Percentiles rank a stretch among this genome's conserved stretches.
These are phyloP conservation scores for Castanea mollissima DNA, from an alignment of 306 rosid genomes.

Conservation along the genomic window DNA sequence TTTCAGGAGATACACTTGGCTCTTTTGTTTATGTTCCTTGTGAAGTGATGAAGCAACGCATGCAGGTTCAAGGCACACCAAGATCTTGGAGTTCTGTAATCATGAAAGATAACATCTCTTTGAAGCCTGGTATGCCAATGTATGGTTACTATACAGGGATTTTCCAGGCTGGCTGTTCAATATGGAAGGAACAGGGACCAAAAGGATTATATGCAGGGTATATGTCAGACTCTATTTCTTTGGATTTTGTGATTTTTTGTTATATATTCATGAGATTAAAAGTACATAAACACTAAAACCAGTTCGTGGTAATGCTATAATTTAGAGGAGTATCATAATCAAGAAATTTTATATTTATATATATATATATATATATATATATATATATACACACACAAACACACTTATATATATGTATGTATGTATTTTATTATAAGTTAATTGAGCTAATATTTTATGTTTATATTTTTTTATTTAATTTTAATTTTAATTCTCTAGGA, in stretches of 20 bases:
- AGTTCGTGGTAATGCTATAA: background rate
- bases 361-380: no score
- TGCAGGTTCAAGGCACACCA: conserved; percentile 90
- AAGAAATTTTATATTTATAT: background rate
- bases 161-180: conserved; percentile 79
- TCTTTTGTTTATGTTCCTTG: conserved; percentile 95
- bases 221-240: conserved; percentile 14
- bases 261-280: background rate
- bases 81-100: conserved; percentile 62
- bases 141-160: conserved; percentile 82
- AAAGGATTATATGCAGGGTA: conserved; percentile 94
- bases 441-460: background rate
- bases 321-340: background rate
- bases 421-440: no score
- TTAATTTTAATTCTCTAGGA: background rate
- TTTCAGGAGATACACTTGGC: conserved; percentile 90
- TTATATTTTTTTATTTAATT: background rate
- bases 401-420: no score
- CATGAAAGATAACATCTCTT: conserved; percentile 42
- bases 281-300: background rate
- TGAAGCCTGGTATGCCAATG: conserved; percentile 51
- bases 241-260: conserved; percentile 3
- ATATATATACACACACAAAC: no score
- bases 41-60: conserved; percentile 89
- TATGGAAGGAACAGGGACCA: conserved; percentile 74